Evolutionary conservation across 768 basidiomycete species (phyloP).

Genomic region (Crepidotus variabilis): DNA sequence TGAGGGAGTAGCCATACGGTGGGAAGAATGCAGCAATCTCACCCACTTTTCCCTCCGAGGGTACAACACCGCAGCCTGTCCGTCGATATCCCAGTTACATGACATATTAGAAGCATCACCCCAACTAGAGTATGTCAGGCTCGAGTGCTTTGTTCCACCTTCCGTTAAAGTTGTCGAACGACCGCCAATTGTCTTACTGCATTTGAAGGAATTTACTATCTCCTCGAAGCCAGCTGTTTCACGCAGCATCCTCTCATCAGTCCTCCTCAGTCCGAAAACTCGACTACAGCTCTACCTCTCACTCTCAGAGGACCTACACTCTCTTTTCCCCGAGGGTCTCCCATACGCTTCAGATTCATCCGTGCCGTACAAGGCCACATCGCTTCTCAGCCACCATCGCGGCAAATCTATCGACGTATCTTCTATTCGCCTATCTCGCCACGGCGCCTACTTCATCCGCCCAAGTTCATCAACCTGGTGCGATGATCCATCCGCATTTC

Average conservation of each 20-base stretch:
- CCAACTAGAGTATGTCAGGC: constrained; percentile 25
- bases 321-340: constrained; percentile 24
- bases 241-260: constrained; percentile 20
- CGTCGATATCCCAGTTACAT: constrained; percentile 29
- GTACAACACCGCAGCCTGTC: constrained; percentile 24
- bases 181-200: constrained; percentile 15
- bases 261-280: constrained; percentile 18
- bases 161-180: constrained; percentile 2
- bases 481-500: constrained; percentile 11
- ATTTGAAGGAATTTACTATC: constrained; percentile 27
- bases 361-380: background rate
- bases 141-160: constrained; percentile 27
- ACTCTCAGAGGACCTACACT: constrained; percentile 19
- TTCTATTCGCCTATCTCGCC: constrained; percentile 20
- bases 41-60: constrained; percentile 31
- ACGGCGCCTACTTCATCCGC: constrained; percentile 20
- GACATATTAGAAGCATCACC: constrained; percentile 31
- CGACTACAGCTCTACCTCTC: constrained; percentile 27
- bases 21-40: constrained; percentile 29
- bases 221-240: constrained; percentile 22
- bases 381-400: background rate
- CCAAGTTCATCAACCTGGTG: constrained; percentile 15
- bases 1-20: constrained; percentile 29
- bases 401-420: constrained; percentile 1
- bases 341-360: constrained; percentile 9